Evolutionary conservation across 2,329 filamentous ascomycete genomes (phyloP).

Genomic region (Nigrospora sphaerica): DNA sequence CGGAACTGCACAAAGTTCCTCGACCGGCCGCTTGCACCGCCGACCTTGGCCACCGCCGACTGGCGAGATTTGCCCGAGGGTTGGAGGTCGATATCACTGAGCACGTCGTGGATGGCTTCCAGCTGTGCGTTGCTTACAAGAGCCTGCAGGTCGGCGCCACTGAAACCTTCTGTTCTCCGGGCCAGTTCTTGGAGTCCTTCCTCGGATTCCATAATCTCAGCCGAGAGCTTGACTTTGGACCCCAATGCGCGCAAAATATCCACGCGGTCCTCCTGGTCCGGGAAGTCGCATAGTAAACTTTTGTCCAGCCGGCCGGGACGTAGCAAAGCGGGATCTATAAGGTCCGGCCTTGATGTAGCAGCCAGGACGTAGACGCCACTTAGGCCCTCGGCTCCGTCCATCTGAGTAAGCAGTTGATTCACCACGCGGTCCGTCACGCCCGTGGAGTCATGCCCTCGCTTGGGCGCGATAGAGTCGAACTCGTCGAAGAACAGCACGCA

Average conservation of each 20-base stretch:
- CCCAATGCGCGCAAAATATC: slow-evolving; percentile 87
- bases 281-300: slow-evolving; percentile 85
- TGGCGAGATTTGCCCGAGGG: slow-evolving; percentile 16
- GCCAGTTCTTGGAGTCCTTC: slow-evolving; percentile 67
- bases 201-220: slow-evolving; percentile 52
- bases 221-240: slow-evolving; percentile 67
- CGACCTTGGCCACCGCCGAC: slow-evolving; percentile 27
- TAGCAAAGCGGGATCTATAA: slow-evolving; percentile 90
- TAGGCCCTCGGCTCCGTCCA: slow-evolving; percentile 95
- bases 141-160: slow-evolving; percentile 89
- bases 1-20: slow-evolving; percentile 75
- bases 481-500: slow-evolving; percentile 98
- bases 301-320: slow-evolving; percentile 92
- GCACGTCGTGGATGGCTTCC: slow-evolving; percentile 90
- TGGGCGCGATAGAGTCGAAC: slow-evolving; percentile 96
- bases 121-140: slow-evolving; percentile 94
- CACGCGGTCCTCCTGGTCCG: slow-evolving; percentile 67
- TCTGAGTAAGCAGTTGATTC: slow-evolving; percentile 95
- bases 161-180: slow-evolving; percentile 76
- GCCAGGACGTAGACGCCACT: slow-evolving; percentile 94
- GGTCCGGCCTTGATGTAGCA: slow-evolving; percentile 84
- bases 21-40: slow-evolving; percentile 22
- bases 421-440: slow-evolving; percentile 98
- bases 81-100: slow-evolving; percentile 50
- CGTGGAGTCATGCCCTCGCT: slow-evolving; percentile 92